Conservation (phyloP, 2,329 filamentous ascomycete genomes). For the Orbilia javanica region DNA sequence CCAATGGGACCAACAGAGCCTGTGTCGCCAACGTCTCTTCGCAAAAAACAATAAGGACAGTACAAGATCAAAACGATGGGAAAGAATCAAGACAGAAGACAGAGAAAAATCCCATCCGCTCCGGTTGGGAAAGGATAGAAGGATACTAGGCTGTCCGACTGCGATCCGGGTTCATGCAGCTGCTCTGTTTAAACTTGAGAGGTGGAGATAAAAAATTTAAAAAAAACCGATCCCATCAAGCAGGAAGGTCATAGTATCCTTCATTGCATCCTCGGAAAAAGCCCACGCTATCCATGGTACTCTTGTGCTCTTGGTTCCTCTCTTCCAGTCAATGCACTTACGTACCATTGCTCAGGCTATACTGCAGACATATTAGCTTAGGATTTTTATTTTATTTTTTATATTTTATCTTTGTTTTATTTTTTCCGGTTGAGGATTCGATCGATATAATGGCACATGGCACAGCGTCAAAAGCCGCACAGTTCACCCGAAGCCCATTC, state of each 20-base stretch:
- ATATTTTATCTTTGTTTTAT: too few relatives aligned
- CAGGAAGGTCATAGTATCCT: slow-evolving; percentile 14
- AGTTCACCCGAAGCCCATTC: neutral
- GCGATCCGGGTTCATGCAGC: slow-evolving; percentile 15
- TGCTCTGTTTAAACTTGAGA: too few relatives aligned
- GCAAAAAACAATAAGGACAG: too few relatives aligned
- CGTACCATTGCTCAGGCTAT: too few relatives aligned
- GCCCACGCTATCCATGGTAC: slow-evolving; percentile 5
- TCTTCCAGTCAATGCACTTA: too few relatives aligned
- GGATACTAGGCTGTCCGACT: slow-evolving; percentile 8
- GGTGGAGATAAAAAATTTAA: neutral
- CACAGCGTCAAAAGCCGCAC: slow-evolving; percentile 6
- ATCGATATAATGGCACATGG: neutral
- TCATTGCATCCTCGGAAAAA: neutral
- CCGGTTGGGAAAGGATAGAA: slow-evolving; percentile 9
- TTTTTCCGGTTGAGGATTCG: too few relatives aligned
- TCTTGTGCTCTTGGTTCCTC: too few relatives aligned
- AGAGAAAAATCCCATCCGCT: neutral
- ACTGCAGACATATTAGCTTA: too few relatives aligned
- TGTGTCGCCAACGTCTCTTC: slow-evolving; percentile 1
- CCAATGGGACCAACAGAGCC: too few relatives aligned
- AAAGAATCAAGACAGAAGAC: too few relatives aligned
- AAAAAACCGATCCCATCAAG: neutral
- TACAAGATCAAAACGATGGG: too few relatives aligned
- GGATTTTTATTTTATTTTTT: too few relatives aligned